Base-by-base conservation (phyloP, 1,139 yeast species). In the Pichia norvegensis region DNA sequence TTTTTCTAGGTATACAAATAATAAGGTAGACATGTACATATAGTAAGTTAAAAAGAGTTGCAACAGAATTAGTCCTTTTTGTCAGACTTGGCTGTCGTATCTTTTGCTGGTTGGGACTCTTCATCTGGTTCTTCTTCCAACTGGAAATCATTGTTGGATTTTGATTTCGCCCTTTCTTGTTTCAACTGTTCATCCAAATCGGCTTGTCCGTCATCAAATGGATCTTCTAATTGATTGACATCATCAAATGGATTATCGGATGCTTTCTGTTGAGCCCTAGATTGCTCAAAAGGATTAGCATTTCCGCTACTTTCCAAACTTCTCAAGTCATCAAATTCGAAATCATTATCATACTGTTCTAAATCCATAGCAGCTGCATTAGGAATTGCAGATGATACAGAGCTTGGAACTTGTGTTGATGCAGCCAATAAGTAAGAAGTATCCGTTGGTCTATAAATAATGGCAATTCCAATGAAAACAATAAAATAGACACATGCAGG, bases 401-500 rank as follows among this genome's bases (percentile, higher is more conserved):
- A 88, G 36, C 90, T 86, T 25, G 97, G 85, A 47, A 92, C 70
- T 67, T 94, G 97, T 49, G 87, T 88, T 4, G 97, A 87, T 56
- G 90, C 90, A 19, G 97, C 98, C 62, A 92, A 77, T 78, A 95
- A 81, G 59, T 90, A 84, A 53, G 95, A 88, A 38, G 95, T 87
- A 58, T 85, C 95, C 0, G 97, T 90, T 42, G 98, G 98, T 66
- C 98, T 80, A 98, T 98, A 94, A 54, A 92, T 77, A 72, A 88
- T 81, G 13, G 96, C 86, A 55, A 94, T 73, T 8, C 90, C 79
- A 61, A 85, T 76, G 64, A 92, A 90, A 41, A 90, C 90, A 41
- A 81, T 66, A 61, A 85, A 87, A 67, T 87, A 94, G 16, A 90
- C 83, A 40, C 87, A 76, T 50, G 95, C 81, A 36, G 97, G 95